Base-by-base conservation (phyloP, 2,329 filamentous ascomycete species). In the Colletotrichum nymphaeae region DNA sequence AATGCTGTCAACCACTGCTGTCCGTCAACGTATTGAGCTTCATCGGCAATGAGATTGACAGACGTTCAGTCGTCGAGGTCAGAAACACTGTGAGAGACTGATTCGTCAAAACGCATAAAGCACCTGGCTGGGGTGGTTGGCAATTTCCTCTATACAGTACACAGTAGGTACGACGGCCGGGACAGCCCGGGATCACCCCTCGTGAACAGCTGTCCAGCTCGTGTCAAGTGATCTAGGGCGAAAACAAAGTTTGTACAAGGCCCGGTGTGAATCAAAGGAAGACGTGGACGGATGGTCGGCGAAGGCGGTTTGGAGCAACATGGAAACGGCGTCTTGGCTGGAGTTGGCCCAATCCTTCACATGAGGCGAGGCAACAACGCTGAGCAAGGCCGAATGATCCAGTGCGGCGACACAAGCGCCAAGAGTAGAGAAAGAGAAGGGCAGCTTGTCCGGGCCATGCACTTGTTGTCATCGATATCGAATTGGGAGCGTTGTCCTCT, bases 161-260 rank as follows among this genome's bases (percentile, higher is more conserved):
- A 26, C 26, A 26, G 26, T 32, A 32, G 30, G 8, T 32, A 32
- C 19, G 19, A 59, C 19, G 46, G 32, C 69, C 55, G 59, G 69
- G 69, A 68, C 24, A 49, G n/a, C 49, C 58, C 59, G 37, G 42
- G 26, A 22, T 64, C 4, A 1, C 5, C 24, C 14, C 52, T 53
- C 32, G 26, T 55, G 26, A 12, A 60, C 66, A 64, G 55, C 32
- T 70, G 42, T 60, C 66, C 55, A 28, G 59, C 55, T 22, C 59
- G 70, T 58, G 66, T 73, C 70, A 70, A 73, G 66, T 65, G 26
- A 65, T 56, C 58, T 32, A 63, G 55, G 52, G 70, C 66, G 53
- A 56, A 64, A 69, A 69, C 66, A 59, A 59, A 72, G 65, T 64
- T 72, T 69, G 42, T 55, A 4, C n/a, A 59, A 5, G 58, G 53